These are phyloP conservation scores for Teunomyces cretensis DNA, from an alignment of 805 yeast species.

Conservation along the genomic window DNA sequence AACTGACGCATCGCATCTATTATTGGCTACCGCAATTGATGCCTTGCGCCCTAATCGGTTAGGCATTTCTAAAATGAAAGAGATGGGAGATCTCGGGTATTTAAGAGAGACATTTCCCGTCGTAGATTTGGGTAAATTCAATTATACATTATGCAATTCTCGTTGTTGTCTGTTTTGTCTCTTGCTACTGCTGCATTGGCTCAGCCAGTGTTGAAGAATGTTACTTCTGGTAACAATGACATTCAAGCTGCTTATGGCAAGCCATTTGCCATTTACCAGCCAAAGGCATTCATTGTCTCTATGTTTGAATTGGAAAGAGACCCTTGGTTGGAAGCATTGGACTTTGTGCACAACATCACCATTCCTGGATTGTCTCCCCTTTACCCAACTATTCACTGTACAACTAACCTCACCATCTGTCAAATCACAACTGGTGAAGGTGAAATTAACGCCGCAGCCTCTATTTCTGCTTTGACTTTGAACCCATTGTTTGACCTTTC, in stretches of 20 bases:
- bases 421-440: constrained; percentile 70
- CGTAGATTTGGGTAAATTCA: too few species aligned
- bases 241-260: constrained; percentile 26
- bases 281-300: constrained; percentile 55
- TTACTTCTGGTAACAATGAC: constrained; percentile 11
- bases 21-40: not conserved
- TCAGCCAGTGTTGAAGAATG: constrained; percentile 17
- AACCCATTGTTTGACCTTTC: constrained; percentile 56
- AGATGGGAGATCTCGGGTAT: too few species aligned
- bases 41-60: not conserved
- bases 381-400: constrained; percentile 58
- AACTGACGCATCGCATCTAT: not conserved
- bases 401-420: constrained; percentile 51
- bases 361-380: constrained; percentile 66
- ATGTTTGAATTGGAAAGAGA: constrained; percentile 54
- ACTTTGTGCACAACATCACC: constrained; percentile 53
- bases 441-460: constrained; percentile 64
- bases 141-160: constrained; percentile 1
- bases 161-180: constrained; percentile 7
- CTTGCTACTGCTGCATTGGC: constrained; percentile 13
- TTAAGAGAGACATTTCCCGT: not conserved
- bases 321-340: constrained; percentile 51
- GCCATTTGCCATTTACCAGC: constrained; percentile 42
- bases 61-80: not conserved
- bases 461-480: constrained; percentile 54